Percentiles rank a stretch among this genome's conserved stretches.
These are phyloP conservation scores for Chloroidium sp. DNA, from an alignment of 163 green algal genomes.

Conservation along the genomic window DNA sequence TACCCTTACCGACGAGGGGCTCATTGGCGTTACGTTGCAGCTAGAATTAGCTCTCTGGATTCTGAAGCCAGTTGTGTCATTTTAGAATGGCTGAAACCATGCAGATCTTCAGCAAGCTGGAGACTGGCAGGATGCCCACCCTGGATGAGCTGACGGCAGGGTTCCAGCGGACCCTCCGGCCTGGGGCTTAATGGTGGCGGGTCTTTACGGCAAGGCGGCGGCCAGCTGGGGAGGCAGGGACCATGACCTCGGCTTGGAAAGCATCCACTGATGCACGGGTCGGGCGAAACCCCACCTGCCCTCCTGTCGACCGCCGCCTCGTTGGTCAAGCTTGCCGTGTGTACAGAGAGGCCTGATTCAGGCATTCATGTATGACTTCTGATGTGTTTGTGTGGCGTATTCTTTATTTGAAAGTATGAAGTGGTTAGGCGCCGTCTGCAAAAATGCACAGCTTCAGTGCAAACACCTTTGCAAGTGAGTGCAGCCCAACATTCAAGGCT, in stretches of 20 bases:
- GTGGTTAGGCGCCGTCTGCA: too few relatives aligned
- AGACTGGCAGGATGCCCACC: slow-evolving; percentile 9
- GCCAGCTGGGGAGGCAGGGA: neutral
- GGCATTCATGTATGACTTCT: too few relatives aligned
- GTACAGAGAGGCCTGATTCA: too few relatives aligned
- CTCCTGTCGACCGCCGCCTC: too few relatives aligned
- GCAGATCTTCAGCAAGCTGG: slow-evolving; percentile 22
- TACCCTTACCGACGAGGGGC: neutral
- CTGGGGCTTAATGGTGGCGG: neutral
- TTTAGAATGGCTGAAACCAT: neutral
- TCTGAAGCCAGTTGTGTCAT: neutral
- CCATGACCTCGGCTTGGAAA: neutral
- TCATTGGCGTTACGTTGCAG: too few relatives aligned
- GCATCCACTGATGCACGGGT: neutral
- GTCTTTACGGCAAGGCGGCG: too few relatives aligned
- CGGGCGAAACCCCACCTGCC: neutral
- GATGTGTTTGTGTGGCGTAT: too few relatives aligned
- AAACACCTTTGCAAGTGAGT: too few relatives aligned
- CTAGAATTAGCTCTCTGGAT: neutral
- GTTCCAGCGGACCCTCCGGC: neutral
- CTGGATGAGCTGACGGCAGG: slow-evolving; percentile 1
- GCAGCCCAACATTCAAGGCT: too few relatives aligned
- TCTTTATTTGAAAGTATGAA: too few relatives aligned
- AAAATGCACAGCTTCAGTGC: too few relatives aligned
- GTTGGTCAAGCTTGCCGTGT: too few relatives aligned